Evolutionary conservation across 1,139 yeast species (phyloP).

Genomic region (Scheffersomyces stambukii): DNA sequence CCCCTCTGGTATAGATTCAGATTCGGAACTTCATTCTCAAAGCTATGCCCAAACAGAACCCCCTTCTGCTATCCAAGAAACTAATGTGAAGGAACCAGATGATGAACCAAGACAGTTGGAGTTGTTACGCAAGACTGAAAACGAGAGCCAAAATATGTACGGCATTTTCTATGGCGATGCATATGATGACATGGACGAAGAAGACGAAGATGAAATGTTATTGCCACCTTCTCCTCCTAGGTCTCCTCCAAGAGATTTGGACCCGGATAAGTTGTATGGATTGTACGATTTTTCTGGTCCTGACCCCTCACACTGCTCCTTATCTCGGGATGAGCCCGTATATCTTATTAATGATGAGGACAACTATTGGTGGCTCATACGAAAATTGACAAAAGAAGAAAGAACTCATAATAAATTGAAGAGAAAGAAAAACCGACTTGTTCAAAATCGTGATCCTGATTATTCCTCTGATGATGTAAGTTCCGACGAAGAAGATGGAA

Average conservation of each 20-base stretch:
- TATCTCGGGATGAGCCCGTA: conserved; percentile 80
- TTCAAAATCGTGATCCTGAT: conserved; percentile 5
- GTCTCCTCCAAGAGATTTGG: conserved; percentile 78
- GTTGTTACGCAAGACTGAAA: conserved; percentile 1
- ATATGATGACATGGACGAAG: conserved; percentile 17
- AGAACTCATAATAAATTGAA: conserved; percentile 12
- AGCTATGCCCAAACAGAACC: neutral
- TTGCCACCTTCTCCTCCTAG: conserved; percentile 65
- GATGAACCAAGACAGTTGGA: neutral
- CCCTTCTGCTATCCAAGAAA: conserved; percentile 1
- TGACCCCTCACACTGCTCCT: conserved; percentile 87
- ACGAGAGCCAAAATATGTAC: conserved; percentile 2
- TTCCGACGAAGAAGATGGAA: conserved; percentile 50
- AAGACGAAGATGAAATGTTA: conserved; percentile 17
- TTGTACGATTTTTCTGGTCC: conserved; percentile 86
- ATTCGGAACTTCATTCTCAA: no score
- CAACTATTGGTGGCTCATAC: conserved; percentile 95
- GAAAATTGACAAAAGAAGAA: conserved; percentile 49
- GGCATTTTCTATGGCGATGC: conserved; percentile 10
- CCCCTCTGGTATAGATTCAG: no score
- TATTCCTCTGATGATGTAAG: conserved; percentile 11
- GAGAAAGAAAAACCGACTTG: conserved; percentile 5
- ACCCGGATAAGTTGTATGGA: conserved; percentile 82
- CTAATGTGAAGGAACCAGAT: conserved; percentile 1
- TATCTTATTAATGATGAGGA: conserved; percentile 81